Conservation (phyloP, 2,329 filamentous ascomycete species). For the Colletotrichum plurivorum region DNA sequence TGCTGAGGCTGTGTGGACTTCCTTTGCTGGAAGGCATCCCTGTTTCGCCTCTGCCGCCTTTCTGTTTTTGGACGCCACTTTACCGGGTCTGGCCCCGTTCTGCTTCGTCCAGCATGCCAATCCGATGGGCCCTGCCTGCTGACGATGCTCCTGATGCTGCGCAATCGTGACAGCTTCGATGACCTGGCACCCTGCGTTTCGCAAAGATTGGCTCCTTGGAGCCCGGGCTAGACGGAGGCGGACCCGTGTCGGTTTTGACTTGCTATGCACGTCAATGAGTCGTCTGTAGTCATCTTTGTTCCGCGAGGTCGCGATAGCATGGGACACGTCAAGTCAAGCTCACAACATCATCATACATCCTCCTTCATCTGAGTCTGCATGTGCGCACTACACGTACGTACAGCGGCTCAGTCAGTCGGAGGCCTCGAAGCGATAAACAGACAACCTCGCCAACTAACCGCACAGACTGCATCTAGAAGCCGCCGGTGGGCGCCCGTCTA, state of each 20-base stretch:
- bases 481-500: conserved; percentile 2
- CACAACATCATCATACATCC: background rate
- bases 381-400: background rate
- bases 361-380: background rate
- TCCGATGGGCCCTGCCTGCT: conserved; percentile 33
- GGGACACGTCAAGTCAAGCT: background rate
- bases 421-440: too few species aligned
- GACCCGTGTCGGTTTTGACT: background rate
- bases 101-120: conserved; percentile 17
- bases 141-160: conserved; percentile 15
- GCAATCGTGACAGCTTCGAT: conserved; percentile 25
- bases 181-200: conserved; percentile 33
- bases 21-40: conserved; percentile 20
- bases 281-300: background rate
- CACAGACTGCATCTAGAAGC: conserved; percentile 7
- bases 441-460: background rate
- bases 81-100: conserved; percentile 17
- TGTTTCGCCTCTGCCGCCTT: conserved; percentile 34
- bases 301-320: background rate
- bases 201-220: conserved; percentile 26
- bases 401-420: too few species aligned
- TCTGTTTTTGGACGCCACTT: conserved; percentile 27
- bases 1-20: background rate
- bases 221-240: background rate
- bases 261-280: conserved; percentile 6